Conservation (phyloP, 176 grass and related monocot genomes). For the Rhynchospora tenuis region DNA sequence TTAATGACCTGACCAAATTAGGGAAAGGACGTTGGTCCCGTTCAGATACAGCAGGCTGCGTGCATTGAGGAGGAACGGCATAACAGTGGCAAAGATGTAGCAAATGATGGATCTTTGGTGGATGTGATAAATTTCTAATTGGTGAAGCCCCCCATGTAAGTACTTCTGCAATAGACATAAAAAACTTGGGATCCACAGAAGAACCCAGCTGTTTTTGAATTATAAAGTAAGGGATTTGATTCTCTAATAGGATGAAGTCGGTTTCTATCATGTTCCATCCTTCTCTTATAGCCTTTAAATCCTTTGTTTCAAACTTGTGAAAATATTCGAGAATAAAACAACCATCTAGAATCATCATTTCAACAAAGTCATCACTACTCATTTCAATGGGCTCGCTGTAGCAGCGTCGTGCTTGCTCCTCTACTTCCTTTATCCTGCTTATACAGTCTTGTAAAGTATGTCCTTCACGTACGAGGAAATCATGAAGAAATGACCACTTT, state of each 20-base stretch:
- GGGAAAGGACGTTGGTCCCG: no score
- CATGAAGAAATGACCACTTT: not conserved
- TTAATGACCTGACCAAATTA: no score
- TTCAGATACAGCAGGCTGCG: no score
- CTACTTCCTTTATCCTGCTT: not conserved
- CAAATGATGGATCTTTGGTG: not conserved
- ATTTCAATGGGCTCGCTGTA: not conserved
- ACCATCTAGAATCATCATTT: constrained; percentile 2
- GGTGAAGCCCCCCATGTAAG: not conserved
- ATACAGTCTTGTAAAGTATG: not conserved
- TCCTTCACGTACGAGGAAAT: not conserved
- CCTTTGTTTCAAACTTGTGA: no score
- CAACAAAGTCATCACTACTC: not conserved
- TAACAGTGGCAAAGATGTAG: not conserved
- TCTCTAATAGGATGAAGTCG: not conserved
- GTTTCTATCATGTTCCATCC: not conserved
- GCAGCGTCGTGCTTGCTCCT: not conserved
- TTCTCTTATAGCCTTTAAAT: no score
- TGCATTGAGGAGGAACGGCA: no score
- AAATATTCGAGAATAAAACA: not conserved
- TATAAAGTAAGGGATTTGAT: constrained; percentile 7
- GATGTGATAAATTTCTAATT: no score
- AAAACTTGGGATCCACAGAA: no score
- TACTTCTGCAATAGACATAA: no score
- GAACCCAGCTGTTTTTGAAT: no score